phyloP scores from a whole-genome alignment of 2,329 filamentous ascomycete species.

The Colletotrichum spaethianum region DNA sequence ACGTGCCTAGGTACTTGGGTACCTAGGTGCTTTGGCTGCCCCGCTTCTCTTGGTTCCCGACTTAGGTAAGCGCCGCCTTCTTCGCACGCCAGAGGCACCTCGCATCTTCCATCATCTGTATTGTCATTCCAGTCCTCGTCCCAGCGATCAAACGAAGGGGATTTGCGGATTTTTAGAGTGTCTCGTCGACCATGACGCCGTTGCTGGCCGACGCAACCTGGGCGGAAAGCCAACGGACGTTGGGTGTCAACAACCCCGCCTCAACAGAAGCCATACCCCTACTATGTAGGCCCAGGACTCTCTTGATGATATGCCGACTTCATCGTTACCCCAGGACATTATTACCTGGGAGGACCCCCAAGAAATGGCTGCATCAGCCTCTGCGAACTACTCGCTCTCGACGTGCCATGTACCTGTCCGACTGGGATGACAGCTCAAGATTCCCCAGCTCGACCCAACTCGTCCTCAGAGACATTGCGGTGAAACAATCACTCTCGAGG shows the following conservation, averaged over 20 bases:
- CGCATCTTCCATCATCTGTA: slow-evolving; percentile 23
- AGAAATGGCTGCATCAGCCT: not conserved
- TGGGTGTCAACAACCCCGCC: not conserved
- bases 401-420: not conserved
- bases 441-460: not conserved
- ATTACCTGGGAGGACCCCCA: not conserved
- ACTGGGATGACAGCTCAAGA: not conserved
- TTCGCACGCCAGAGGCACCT: not conserved
- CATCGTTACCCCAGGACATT: not conserved
- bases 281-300: too few species aligned
- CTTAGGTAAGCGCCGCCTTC: slow-evolving; percentile 18
- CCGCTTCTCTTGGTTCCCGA: not conserved
- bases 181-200: not conserved
- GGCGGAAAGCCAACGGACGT: not conserved
- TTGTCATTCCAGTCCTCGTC: not conserved
- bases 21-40: not conserved
- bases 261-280: too few species aligned
- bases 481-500: slow-evolving; percentile 16
- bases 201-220: slow-evolving; percentile 8
- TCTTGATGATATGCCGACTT: not conserved
- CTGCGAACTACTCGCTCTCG: not conserved
- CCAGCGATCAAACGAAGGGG: not conserved
- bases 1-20: too few species aligned
- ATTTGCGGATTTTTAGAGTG: not conserved
- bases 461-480: not conserved